Conservation (phyloP, 2,329 filamentous ascomycete species). For the Coniochaeta prunicola region DNA sequence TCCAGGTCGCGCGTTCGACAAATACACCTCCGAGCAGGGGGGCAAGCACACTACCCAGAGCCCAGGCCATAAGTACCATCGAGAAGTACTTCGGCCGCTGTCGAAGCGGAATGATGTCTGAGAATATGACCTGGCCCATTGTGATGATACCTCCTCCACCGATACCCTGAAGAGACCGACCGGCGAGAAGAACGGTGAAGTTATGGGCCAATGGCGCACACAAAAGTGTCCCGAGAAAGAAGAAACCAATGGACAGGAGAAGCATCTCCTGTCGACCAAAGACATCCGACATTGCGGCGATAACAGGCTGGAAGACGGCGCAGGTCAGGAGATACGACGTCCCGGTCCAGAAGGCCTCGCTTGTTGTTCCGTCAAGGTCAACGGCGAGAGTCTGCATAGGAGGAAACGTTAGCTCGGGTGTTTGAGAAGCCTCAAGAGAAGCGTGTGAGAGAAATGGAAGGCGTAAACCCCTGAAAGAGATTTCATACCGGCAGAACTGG, state of each 20-base stretch:
- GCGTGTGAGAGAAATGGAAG: neutral
- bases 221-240: conserved; percentile 33
- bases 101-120: conserved; percentile 33
- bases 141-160: conserved; percentile 34
- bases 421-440: neutral
- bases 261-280: conserved; percentile 39
- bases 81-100: conserved; percentile 33
- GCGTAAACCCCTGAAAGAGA: neutral
- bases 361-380: conserved; percentile 24
- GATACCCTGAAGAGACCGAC: conserved; percentile 30
- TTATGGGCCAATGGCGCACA: conserved; percentile 25
- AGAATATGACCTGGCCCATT: conserved; percentile 30
- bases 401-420: neutral
- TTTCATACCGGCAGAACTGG: conserved; percentile 31
- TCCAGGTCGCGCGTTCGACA: conserved; percentile 30
- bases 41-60: conserved; percentile 31
- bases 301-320: conserved; percentile 33
- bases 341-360: conserved; percentile 39
- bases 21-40: conserved; percentile 30
- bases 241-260: conserved; percentile 33
- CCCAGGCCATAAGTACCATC: conserved; percentile 28
- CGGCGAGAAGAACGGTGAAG: conserved; percentile 26
- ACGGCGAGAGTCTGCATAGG: conserved; percentile 21
- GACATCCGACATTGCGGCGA: conserved; percentile 33
- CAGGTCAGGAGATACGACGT: conserved; percentile 37